phyloP scores from a whole-genome alignment of 2,329 filamentous ascomycete genomes.

The Tolypocladium endophyticum region DNA sequence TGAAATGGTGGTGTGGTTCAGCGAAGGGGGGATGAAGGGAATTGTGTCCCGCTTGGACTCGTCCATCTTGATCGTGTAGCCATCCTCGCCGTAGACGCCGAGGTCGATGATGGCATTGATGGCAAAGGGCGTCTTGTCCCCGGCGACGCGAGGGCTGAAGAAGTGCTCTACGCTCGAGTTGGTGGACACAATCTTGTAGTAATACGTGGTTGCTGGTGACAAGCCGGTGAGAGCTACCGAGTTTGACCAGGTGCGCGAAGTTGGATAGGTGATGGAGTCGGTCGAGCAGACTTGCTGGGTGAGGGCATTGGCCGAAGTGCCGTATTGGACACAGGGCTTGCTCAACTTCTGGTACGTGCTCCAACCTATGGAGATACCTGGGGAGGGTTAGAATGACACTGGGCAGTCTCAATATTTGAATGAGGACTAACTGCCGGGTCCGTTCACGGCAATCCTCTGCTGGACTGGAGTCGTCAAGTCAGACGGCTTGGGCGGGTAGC shows the following conservation, averaged over 20 bases:
- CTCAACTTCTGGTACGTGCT: conserved; percentile 40
- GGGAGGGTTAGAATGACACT: not conserved
- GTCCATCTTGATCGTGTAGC: conserved; percentile 23
- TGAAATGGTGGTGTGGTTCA: conserved; percentile 49
- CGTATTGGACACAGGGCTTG: conserved; percentile 40
- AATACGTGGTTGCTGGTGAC: conserved; percentile 43
- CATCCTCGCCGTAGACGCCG: conserved; percentile 31
- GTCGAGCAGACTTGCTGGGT: conserved; percentile 30
- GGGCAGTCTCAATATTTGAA: not conserved
- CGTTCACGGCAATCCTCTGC: conserved; percentile 40
- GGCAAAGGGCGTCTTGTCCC: conserved; percentile 44
- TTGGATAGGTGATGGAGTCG: conserved; percentile 36
- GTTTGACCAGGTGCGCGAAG: conserved; percentile 44
- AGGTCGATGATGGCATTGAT: conserved; percentile 38
- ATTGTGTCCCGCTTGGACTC: conserved; percentile 36
- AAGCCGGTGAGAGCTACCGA: conserved; percentile 34
- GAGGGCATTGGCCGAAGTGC: conserved; percentile 28
- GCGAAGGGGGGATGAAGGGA: conserved; percentile 35
- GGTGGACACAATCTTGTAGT: conserved; percentile 46
- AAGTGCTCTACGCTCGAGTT: conserved; percentile 45
- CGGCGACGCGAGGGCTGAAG: conserved; percentile 39
- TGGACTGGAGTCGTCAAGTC: conserved; percentile 44
- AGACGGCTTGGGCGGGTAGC: conserved; percentile 32
- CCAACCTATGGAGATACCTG: conserved; percentile 44
- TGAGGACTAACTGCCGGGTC: conserved; percentile 30